Base-by-base conservation (phyloP, 805 yeast genomes). In the Lachancea lanzarotensis region DNA sequence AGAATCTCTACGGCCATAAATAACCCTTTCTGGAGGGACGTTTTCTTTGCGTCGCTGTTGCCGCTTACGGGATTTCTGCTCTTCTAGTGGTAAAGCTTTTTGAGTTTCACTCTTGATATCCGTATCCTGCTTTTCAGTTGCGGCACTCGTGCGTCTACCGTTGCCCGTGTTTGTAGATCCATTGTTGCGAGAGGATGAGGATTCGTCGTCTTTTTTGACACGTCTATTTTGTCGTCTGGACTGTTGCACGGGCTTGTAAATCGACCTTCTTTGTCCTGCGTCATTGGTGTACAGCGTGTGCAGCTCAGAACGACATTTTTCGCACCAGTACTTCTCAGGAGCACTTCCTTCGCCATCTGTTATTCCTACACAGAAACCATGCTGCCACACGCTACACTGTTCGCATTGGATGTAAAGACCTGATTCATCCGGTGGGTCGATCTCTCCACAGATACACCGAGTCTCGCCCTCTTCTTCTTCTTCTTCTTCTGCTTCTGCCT, bases 271-370 rank as follows among this genome's bases (percentile, higher is more conserved):
- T 22, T 52, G 57, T 1, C 60, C 63, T 20, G 50, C 38, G 25
- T 56, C 63, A 2, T 57, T 53, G 11, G 51, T 42, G 40, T 62
- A 61, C 7, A 63, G 38, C 20, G 52, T 50, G 62, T 91, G 98
- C 38, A 85, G 67, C 26, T 85, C 90, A 0, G 97, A 97, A 51
- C 81, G 78, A 68, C 98, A 91, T 52, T 68, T 66, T 62, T 91
- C 98, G 71, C 98, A 91, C 86, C 90, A 88, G 65, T 93, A 91
- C 63, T 86, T 86, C 46, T 91, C 97, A 3, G 97, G 96, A 1
- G 88, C 86, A 40, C 78, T 82, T 12, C 76, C 79, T 49, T 81
- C 87, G 6, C 59, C 65, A 41, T 78, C 79, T 44, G 72, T 72
- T 46, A 91, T 79, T 1, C 96, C 95, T 31, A 91, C 96, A 70